A percentile compares a stretch with the other conserved stretches of the same genome.
phyloP scores from a whole-genome alignment of 805 yeast species.

The Zygoascus bituminiphila region DNA sequence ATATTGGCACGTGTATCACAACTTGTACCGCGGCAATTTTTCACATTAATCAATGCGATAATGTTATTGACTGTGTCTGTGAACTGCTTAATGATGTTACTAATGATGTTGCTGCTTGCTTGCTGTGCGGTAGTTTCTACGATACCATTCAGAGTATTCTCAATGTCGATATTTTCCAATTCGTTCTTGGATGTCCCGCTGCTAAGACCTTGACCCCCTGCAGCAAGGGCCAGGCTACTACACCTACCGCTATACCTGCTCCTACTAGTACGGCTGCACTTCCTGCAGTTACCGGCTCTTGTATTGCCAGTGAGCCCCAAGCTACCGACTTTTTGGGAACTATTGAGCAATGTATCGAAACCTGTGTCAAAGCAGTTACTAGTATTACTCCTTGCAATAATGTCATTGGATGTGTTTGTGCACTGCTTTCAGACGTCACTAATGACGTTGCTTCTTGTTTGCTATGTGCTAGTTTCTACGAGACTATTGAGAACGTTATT shows the following conservation, averaged over 20 bases:
- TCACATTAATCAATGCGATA: constrained; percentile 9
- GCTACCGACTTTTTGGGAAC: neutral
- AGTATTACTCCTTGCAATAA: neutral
- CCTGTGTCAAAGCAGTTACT: constrained; percentile 2
- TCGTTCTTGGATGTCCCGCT: constrained; percentile 1
- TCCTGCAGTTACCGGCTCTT: neutral
- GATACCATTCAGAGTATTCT: neutral
- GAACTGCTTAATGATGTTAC: constrained; percentile 10
- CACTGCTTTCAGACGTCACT: neutral
- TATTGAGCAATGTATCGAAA: neutral
- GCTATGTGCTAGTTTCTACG: constrained; percentile 1
- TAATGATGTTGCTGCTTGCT: constrained; percentile 10
- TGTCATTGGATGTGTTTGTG: constrained; percentile 3
- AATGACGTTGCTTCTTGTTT: constrained; percentile 6
- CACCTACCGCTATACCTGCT: neutral
- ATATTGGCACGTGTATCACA: constrained; percentile 9
- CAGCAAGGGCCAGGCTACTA: neutral
- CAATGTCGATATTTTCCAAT: neutral
- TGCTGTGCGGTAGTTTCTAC: constrained; percentile 11
- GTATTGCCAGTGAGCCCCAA: neutral
- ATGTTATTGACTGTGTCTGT: constrained; percentile 11
- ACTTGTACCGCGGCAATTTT: constrained; percentile 8
- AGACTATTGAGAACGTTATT: neutral
- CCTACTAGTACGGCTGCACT: neutral
- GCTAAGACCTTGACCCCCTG: constrained; percentile 1